Base-by-base conservation (phyloP, 192 early-diverging fungal genomes). In the Coemansia guatemalensis region DNA sequence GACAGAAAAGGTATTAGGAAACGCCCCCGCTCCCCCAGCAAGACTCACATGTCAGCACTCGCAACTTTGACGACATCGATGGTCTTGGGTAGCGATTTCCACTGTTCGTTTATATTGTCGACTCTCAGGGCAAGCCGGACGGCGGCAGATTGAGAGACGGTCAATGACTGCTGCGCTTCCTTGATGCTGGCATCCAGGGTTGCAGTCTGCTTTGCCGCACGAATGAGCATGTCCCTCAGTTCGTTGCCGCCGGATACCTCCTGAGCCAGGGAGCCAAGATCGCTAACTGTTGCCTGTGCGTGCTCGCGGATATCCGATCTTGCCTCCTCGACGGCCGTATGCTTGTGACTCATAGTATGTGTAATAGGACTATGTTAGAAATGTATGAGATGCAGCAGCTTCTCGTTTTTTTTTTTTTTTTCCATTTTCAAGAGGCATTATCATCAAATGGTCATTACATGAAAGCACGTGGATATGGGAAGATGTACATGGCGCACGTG, bases 231-330 rank as follows among this genome's bases (percentile, higher is more conserved):
- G 47, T 81, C 78, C 4, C 73, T 60, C 14, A 81, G 25, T 41
- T 81, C 78, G 52, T 58, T 75, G 54, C 78, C 78, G 2, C 78
- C 78, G 3, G 73, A 71, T 30, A 65, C 47, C 32, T 81, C 78
- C 20, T 81, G 78, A 1, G 73, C 73, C 50, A 81, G 41, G 5
- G 47, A 49, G 1, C 78, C 78, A 18, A 75, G 59, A 27, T 74
- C 72, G 0, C 49, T 32, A 0, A 81, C 61, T 5, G 71, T 68
- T 8, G 58, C 63, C 52, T 81, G 78, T 7, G 78, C 65, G 53
- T 72, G 78, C 39, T 81, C 78, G 41, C 73, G 78, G 2, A 81
- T 68, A 41, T 72, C 78, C 4, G 61, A 23, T 27, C 74, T 72
- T 1, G 73, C 65, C 52, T 81, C 78, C 4, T 72, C 72, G 4